Base-by-base conservation (phyloP, 75 land plant species). In the Sequoiadendron giganteum region DNA sequence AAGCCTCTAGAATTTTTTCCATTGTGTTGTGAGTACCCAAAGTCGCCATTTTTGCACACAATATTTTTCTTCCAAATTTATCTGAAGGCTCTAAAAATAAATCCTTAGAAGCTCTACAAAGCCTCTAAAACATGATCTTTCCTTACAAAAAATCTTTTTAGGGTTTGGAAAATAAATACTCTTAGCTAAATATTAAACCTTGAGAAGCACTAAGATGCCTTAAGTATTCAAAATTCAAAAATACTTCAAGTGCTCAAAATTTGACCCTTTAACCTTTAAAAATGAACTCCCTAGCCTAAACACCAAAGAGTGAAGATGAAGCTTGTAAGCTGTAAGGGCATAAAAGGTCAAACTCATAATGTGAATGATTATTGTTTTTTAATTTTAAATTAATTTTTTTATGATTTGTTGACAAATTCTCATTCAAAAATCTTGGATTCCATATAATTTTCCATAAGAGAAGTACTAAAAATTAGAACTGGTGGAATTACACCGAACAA, bases 1-100 rank as follows among this genome's bases (percentile, higher is more conserved):
- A 36, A 9, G 90, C 85, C 65, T 92, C 92, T 40, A 92, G 82
- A 90, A 92, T 89, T 86, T 91, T 86, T 54, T 92, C 93, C 68
- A 92, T 55, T 34, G 89, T 89, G 77, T 92, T 92, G 19, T 90
- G 89, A 84, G 8, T 81, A 73, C 54, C 91, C 15, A 36, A 39
- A 32, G 28, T n/a, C n/a, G n/a, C 42, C 85, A 54, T 54, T 18
- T 38, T 55, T 55, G 61, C 85, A n/a, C 40, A 84, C 38, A 55
- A 7, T 7, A 84, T 55, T 18, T 54, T 54, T 15, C 14, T 25
- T 18, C 30, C n/a, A 83, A 49, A 49, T 28, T 45, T 38, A 8
- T 18, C 19, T 42, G 6, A 13, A 83, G 25, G 8, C 52, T 36
- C 11, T 1, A 25, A 81, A 40, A 40, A 21, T 25, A 3, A 43